phyloP scores from a whole-genome alignment of 345 rosid genomes.

The Crucihimalaya himalaica region DNA sequence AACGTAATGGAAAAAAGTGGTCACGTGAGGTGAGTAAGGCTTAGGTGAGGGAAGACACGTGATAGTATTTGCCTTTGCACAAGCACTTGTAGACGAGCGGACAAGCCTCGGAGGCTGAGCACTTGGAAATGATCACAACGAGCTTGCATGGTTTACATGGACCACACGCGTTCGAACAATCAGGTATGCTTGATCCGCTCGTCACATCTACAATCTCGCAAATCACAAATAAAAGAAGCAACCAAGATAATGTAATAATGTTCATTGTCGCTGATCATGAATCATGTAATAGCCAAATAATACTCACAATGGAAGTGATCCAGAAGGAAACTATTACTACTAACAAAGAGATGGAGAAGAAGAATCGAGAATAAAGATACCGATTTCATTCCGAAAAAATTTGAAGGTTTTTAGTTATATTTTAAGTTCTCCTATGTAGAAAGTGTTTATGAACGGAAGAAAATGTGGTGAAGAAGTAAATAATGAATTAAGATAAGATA shows the following conservation, averaged over 20 bases:
- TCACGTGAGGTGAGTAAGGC: conserved; percentile 4
- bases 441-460: background rate
- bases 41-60: conserved; percentile 56
- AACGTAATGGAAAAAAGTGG: background rate
- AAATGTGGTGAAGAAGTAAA: conserved; percentile 11
- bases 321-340: conserved; percentile 9
- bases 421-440: background rate
- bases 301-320: conserved; percentile 31
- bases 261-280: background rate
- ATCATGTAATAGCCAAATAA: background rate
- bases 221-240: background rate
- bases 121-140: conserved; percentile 81
- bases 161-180: conserved; percentile 88
- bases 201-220: conserved; percentile 34
- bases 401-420: too few relatives aligned
- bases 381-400: conserved; percentile 38
- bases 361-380: background rate
- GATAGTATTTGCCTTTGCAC: conserved; percentile 86
- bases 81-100: conserved; percentile 84
- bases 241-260: background rate
- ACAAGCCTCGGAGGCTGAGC: conserved; percentile 77
- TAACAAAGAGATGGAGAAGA: conserved; percentile 36
- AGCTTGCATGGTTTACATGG: conserved; percentile 90
- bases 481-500: background rate
- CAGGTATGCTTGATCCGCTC: conserved; percentile 85